These are phyloP conservation scores for Phytophthora vignae DNA, from an alignment of 352 stramenopile species.

Conservation along the genomic window DNA sequence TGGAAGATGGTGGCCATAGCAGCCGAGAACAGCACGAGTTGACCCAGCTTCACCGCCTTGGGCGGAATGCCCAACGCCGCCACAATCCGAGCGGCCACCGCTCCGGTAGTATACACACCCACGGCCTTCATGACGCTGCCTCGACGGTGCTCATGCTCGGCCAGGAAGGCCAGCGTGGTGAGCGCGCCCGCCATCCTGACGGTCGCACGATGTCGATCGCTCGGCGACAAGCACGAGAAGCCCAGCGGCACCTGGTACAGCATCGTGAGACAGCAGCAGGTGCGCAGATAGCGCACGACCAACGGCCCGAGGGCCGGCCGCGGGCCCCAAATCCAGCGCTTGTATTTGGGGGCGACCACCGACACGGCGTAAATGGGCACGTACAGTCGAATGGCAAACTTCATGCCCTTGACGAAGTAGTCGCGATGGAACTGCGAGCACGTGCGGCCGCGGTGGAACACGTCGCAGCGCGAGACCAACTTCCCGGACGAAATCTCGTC, in stretches of 20 bases:
- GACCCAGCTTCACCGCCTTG: constrained; percentile 30
- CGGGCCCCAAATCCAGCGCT: constrained; percentile 66
- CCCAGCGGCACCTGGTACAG: constrained; percentile 66
- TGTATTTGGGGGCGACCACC: constrained; percentile 61
- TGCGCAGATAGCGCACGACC: constrained; percentile 61
- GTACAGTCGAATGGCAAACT: constrained; percentile 55
- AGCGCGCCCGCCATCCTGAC: constrained; percentile 50
- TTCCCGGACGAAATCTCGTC: constrained; percentile 53
- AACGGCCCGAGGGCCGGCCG: constrained; percentile 48
- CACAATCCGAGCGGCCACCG: constrained; percentile 39
- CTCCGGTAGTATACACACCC: constrained; percentile 58
- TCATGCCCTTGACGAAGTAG: constrained; percentile 52
- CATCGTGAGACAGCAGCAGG: constrained; percentile 64
- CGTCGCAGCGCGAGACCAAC: constrained; percentile 59
- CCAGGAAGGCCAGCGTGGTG: constrained; percentile 52
- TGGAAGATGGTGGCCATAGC: constrained; percentile 61
- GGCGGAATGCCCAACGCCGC: constrained; percentile 26
- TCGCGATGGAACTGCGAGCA: constrained; percentile 58
- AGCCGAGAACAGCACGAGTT: constrained; percentile 51
- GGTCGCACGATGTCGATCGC: constrained; percentile 38
- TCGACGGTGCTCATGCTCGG: constrained; percentile 63
- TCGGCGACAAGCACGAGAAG: constrained; percentile 57
- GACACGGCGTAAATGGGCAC: constrained; percentile 75
- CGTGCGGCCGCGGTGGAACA: constrained; percentile 57
- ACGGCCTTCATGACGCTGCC: constrained; percentile 66